phyloP scores from a whole-genome alignment of 768 basidiomycete species.

The Pulveroboletus sp. region DNA sequence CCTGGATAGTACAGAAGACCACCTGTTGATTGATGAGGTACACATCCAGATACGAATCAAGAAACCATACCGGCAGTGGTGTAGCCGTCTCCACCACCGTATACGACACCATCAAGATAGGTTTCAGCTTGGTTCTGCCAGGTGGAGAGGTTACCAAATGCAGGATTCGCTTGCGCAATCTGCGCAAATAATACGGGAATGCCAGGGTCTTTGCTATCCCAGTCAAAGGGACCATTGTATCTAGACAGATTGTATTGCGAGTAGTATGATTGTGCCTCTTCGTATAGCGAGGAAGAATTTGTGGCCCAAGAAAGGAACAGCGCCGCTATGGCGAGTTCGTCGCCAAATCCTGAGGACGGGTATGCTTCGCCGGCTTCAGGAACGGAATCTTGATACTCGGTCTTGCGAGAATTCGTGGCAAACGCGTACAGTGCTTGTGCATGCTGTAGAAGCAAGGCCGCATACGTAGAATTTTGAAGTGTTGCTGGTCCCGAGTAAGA shows the following conservation, averaged over 20 bases:
- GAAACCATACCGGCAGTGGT: conserved; percentile 56
- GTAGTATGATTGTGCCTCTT: conserved; percentile 64
- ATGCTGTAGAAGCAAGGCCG: conserved; percentile 65
- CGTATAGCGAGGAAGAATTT: conserved; percentile 56
- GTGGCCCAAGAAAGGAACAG: conserved; percentile 74
- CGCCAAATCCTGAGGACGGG: conserved; percentile 65
- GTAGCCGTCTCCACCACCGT: conserved; percentile 50
- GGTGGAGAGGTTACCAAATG: conserved; percentile 53
- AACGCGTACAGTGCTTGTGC: conserved; percentile 74
- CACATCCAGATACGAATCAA: neutral
- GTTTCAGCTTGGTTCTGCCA: conserved; percentile 73
- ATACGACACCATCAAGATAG: conserved; percentile 73
- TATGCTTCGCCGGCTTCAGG: conserved; percentile 65
- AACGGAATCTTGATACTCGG: conserved; percentile 67
- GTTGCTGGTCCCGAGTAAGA: conserved; percentile 60
- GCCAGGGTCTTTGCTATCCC: conserved; percentile 84
- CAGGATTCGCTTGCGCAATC: conserved; percentile 55
- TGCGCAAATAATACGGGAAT: conserved; percentile 75
- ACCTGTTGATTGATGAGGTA: conserved; percentile 40
- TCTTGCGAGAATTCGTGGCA: conserved; percentile 64
- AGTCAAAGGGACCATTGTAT: conserved; percentile 71
- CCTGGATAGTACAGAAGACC: conserved; percentile 81
- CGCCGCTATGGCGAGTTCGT: conserved; percentile 75
- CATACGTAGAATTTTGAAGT: conserved; percentile 71
- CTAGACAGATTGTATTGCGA: conserved; percentile 50